Evolutionary conservation across 495 filamentous ascomycete species (phyloP), one percentile per base, ranked within the genome.

Genomic region (Evansstolkia leycettana): DNA sequence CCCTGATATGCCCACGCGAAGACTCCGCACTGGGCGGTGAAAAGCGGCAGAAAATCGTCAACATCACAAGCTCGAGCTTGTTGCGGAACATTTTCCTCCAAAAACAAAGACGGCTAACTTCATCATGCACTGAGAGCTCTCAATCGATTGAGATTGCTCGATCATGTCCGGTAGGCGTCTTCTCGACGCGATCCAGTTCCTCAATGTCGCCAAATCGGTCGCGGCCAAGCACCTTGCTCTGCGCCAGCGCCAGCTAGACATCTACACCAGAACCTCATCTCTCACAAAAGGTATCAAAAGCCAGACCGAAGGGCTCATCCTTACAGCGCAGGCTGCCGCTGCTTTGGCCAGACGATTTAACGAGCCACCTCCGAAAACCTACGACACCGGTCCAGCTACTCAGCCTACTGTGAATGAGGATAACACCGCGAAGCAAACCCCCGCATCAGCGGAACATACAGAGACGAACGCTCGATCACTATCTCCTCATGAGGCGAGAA

Each of bases 211-310:
- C 38, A 75, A 76, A 30, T 69, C 75, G 7, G 70, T 99, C 32
- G 83, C 82, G 11, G 63, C 70, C 44, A 84, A 85, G 59, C 90
- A 96, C 59, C 57, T 84, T 31, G 74, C 74, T 11, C 70, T 95
- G 42, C 79, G 87, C 12, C 65, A 72, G 27, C 68, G 74, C 37
- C 86, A 96, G 54, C 57, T 90, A 17, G 80, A 93, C 56, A 57
- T 80, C 38, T 95, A 82, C 53, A 76, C 67, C 34, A 71, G 69
- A 40, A 84, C 82, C 7, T 90, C 87, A 2, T 83, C 76, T 23
- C 64, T 94, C 25, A 73, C 76, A 12, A 76, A 76, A 45, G 70
- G 74, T 7, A 57, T 81, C 40, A 78, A 77, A 48, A 65, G 52
- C 37, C 77, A 79, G 54, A 69, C 69, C 2, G 69, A 82, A 36